Evolutionary conservation across 1,284 basidiomycete genomes (phyloP), one percentile per base, ranked within the genome.

Genomic region (Neonothopanus nambi): DNA sequence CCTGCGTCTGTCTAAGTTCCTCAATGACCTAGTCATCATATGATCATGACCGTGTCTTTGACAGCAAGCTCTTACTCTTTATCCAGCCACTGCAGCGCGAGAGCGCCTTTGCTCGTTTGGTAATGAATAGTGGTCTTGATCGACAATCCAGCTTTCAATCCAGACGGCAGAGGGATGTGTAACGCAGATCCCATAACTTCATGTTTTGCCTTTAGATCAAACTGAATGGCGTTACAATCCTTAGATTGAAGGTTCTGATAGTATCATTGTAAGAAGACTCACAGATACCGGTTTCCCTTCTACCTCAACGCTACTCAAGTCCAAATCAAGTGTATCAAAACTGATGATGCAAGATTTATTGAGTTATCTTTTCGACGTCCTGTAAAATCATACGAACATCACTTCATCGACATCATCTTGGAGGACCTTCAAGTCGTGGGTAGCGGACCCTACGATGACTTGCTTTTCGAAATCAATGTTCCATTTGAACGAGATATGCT

Each of bases 31-130:
- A 37, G 15, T n/a, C 4, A 44, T 36, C 17, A 35, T 35, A 30
- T n/a, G 37, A 23, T 37, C 45, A 40, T 70, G 17, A 38, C 12
- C 50, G 40, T 24, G 48, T n/a, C 20, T 12, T 42, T 41, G 39
- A 24, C 40, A 33, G 38, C 5, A 12, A 30, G 56, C 9, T 24
- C 52, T 26, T 64, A 91, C 86, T 89, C 85, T 61, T 93, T 90
- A 35, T 83, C 84, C 28, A 98, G 80, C 94, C 95, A 99, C 56
- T 96, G 95, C n/a, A 99, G 75, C 1, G 95, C 93, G 11, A 86
- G 91, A 67, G 87, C 89, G 28, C 85, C 75, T 54, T 82, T 74
- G 4, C 91, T 92, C 1, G 95, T 96, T 35, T 79, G 77, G 68
- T 94, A 94, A 41, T 61, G 69, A 55, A 96, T 75, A 30, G 75